Percentiles rank a stretch among this genome's conserved stretches.
These are phyloP conservation scores for Botrytis paeoniae DNA, from an alignment of 2,329 filamentous ascomycete species.

Conservation along the genomic window DNA sequence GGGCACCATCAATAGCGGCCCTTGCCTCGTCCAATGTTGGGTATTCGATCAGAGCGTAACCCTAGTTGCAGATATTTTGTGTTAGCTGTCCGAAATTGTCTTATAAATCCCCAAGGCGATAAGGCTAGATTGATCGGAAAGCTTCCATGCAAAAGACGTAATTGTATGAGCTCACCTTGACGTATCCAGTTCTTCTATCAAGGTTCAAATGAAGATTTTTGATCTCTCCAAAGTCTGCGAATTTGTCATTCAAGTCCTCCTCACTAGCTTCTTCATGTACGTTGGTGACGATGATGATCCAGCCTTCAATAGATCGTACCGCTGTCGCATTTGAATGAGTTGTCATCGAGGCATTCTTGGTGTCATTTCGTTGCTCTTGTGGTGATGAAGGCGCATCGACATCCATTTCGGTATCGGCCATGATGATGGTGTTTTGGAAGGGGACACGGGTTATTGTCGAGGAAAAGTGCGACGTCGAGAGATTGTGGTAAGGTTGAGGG, in stretches of 20 bases:
- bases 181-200: constrained; percentile 78
- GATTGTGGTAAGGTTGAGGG: background rate
- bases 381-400: constrained; percentile 37
- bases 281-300: constrained; percentile 84
- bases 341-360: constrained; percentile 63
- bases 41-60: constrained; percentile 83
- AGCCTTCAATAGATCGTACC: constrained; percentile 83
- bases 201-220: constrained; percentile 84
- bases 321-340: constrained; percentile 73
- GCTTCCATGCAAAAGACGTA: background rate
- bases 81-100: constrained; percentile 2
- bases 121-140: constrained; percentile 4
- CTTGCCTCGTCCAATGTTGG: constrained; percentile 74
- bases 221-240: constrained; percentile 81
- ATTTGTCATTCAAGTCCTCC: constrained; percentile 77
- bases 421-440: constrained; percentile 29
- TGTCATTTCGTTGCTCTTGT: constrained; percentile 50
- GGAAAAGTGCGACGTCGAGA: background rate
- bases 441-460: background rate
- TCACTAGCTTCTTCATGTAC: constrained; percentile 85
- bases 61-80: constrained; percentile 47
- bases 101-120: background rate
- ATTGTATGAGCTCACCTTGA: constrained; percentile 59
- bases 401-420: constrained; percentile 48
- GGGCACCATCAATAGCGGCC: constrained; percentile 77